Evolutionary conservation across 306 rosid genomes (phyloP), one percentile per base, ranked within the genome.

Genomic region (Vigna unguiculata): DNA sequence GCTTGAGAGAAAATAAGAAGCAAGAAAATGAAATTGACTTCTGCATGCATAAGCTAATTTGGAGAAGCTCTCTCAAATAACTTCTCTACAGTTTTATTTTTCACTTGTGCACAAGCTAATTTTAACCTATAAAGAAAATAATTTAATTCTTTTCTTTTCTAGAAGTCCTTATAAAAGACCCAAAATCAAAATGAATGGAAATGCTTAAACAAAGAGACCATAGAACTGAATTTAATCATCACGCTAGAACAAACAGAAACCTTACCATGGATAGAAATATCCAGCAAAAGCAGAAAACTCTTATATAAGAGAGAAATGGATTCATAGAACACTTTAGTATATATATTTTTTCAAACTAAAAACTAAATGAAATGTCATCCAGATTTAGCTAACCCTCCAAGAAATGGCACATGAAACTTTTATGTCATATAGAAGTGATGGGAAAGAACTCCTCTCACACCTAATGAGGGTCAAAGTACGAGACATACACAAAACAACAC

Each of bases 271-370:
- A 61, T 25, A 54, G 72, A 43, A 46, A 54, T 64, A 70, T 62
- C 19, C 51, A 76, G 17, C 68, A 36, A 76, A 15, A 15, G 45
- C 63, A 51, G 16, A 49, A 63, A 30, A 0, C 21, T 47, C 15
- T 12, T 61, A 58, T 34, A 3, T 19, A 17, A 52, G 46, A 48
- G 60, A 28, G 64, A 78, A 47, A 58, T 22, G 47, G 59, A 69
- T 47, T 59, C 61, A 30, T 32, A 40, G 20, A 63, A 57, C 57
- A 16, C 2, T 52, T 25, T 22, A 17, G 8, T 25, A 7, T 20
- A 58, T 63, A 30, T 38, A 55, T 38, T 40, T 38, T 57, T 38
- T 53, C 66, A 32, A 36, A 70, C 15, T 25, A 60, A 57, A 40
- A 38, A 41, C 25, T 52, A 52, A 52, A 9, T 67, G 22, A 19